Percentiles rank a stretch among this genome's conserved stretches.
Conservation (phyloP, 2,329 filamentous ascomycete species). For the Sporothrix sp. region DNA sequence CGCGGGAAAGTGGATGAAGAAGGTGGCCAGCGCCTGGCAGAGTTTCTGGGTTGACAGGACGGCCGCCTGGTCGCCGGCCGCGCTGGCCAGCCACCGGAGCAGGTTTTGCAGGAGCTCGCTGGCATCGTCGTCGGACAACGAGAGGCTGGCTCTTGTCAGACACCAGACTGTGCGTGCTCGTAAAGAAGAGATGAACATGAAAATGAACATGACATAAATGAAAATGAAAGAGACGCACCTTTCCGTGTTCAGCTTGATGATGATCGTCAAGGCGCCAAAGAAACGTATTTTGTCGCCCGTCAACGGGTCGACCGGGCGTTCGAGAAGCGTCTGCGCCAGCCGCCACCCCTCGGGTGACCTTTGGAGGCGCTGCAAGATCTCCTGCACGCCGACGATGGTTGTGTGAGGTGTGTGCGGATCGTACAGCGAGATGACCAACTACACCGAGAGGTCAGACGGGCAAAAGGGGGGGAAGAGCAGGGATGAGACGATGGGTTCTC, state of each 20-base stretch:
- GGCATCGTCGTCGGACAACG: slow-evolving; percentile 48
- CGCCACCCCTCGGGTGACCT: slow-evolving; percentile 75
- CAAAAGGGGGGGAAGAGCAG: not conserved
- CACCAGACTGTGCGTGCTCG: no score
- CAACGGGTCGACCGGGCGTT: slow-evolving; percentile 30
- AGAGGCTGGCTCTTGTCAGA: slow-evolving; percentile 27
- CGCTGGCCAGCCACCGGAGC: slow-evolving; percentile 51
- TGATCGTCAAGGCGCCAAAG: slow-evolving; percentile 86
- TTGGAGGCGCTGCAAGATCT: slow-evolving; percentile 69
- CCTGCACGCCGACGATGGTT: slow-evolving; percentile 48
- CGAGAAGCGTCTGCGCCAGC: slow-evolving; percentile 65
- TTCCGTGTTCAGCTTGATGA: slow-evolving; percentile 89
- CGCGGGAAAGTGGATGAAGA: slow-evolving; percentile 60
- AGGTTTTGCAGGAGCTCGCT: slow-evolving; percentile 50
- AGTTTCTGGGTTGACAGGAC: slow-evolving; percentile 62
- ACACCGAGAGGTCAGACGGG: not conserved
- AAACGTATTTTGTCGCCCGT: slow-evolving; percentile 71
- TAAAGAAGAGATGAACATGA: no score
- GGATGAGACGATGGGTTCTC: no score
- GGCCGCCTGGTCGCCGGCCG: slow-evolving; percentile 41
- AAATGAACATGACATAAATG: no score
- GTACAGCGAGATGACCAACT: slow-evolving; percentile 45
- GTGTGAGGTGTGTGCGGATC: slow-evolving; percentile 37
- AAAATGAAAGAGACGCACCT: slow-evolving; percentile 40
- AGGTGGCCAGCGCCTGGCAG: slow-evolving; percentile 66